Percentiles rank a stretch among this genome's conserved stretches.
phyloP scores from a whole-genome alignment of 1,284 basidiomycete genomes.

The Apiotrichum veenhuisii region DNA sequence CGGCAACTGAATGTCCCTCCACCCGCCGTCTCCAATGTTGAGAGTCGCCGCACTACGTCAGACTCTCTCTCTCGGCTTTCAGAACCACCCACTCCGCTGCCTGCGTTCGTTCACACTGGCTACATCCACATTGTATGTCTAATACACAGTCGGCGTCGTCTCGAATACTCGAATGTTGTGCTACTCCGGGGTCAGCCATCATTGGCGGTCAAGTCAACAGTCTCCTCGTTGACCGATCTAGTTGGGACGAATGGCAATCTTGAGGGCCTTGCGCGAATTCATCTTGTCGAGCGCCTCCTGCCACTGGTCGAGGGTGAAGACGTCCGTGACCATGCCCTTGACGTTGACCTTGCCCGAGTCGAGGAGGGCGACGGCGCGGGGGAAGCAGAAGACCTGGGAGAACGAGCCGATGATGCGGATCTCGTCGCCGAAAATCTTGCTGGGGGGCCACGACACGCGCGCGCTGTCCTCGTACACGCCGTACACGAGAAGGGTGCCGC shows the following conservation, averaged over 20 bases:
- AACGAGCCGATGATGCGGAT: constrained; percentile 82
- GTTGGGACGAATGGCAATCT: constrained; percentile 47
- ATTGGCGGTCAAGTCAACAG: too few relatives aligned
- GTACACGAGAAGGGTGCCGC: constrained; percentile 52
- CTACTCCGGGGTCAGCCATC: too few relatives aligned
- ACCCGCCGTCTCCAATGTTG: too few relatives aligned
- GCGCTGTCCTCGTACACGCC: constrained; percentile 66
- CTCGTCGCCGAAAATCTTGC: constrained; percentile 80
- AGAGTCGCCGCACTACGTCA: too few relatives aligned
- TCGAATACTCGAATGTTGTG: too few relatives aligned
- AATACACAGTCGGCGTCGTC: background rate
- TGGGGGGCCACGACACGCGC: constrained; percentile 73
- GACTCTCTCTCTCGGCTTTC: too few relatives aligned
- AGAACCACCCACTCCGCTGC: too few relatives aligned
- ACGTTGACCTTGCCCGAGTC: constrained; percentile 76
- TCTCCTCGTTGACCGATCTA: constrained; percentile 4
- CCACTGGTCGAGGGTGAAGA: constrained; percentile 71
- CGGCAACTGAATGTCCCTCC: too few relatives aligned
- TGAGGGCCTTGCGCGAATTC: constrained; percentile 54
- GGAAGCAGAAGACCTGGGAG: constrained; percentile 80
- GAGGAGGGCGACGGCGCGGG: constrained; percentile 79
- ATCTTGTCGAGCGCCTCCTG: constrained; percentile 79
- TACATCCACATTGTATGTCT: constrained; percentile 1
- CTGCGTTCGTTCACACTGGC: constrained; percentile 3
- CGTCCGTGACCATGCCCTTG: constrained; percentile 76